Evolutionary conservation across 1,284 basidiomycete species (phyloP), one percentile per base, ranked within the genome.

Genomic region (Thelephora terrestris): DNA sequence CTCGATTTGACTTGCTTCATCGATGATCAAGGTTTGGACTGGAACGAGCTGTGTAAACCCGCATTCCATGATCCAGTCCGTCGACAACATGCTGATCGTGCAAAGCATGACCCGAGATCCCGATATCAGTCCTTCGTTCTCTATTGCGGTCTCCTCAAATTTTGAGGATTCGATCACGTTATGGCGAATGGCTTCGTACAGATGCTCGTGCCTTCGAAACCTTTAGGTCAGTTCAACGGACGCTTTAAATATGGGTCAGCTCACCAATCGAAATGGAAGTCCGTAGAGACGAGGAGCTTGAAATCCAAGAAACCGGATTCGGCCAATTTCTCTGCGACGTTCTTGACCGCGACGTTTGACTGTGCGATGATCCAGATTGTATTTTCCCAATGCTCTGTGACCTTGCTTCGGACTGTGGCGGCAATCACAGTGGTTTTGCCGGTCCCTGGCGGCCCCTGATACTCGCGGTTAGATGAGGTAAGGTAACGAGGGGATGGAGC

Each of bases 161-260:
- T 55, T 47, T 48, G 72, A 64, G 9, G 80, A 79, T 7, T 64
- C 58, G 45, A 88, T 78, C 16, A 84, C 55, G 43, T 76, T 67
- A 0, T 53, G 43, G 25, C 59, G 50, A 20, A 80, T 57, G 14
- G 64, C 52, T 7, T 61, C 48, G 57, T 88, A 88, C 0, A 85
- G 64, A 58, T 87, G 80, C 50, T 85, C 83, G 65, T 88, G 82
- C 84, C 85, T 88, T 46, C 51, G n/a, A n/a, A n/a, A n/a, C n/a
- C n/a, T n/a, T n/a, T n/a, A n/a, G n/a, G n/a, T n/a, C n/a, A n/a
- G n/a, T n/a, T n/a, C n/a, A n/a, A n/a, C n/a, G n/a, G n/a, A n/a
- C n/a, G n/a, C n/a, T n/a, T n/a, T n/a, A n/a, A n/a, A n/a, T n/a
- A n/a, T n/a, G n/a, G 39, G 21, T 14, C 12, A 50, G 60, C 71